A percentile compares a stretch with the other conserved stretches of the same genome.
phyloP scores from a whole-genome alignment of 1,139 yeast species.

The Pichia sp. region DNA sequence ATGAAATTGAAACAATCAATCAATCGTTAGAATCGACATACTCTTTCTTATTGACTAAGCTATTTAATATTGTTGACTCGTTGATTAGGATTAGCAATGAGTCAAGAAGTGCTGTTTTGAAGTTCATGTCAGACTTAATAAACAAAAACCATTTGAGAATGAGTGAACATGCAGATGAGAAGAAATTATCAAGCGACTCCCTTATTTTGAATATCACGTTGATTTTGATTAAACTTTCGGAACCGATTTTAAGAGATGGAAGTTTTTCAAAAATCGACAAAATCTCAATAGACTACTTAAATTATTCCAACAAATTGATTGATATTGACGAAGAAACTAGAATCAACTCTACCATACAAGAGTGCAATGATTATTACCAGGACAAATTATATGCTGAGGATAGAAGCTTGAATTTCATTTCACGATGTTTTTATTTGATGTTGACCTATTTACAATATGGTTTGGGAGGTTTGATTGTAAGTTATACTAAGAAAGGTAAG shows the following conservation, averaged over 20 bases:
- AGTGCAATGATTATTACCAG: conserved; percentile 54
- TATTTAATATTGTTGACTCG: conserved; percentile 66
- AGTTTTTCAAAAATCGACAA: conserved; percentile 58
- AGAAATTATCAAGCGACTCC: conserved; percentile 70
- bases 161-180: conserved; percentile 76
- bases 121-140: conserved; percentile 66
- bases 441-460: conserved; percentile 84
- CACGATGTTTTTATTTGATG: conserved; percentile 81
- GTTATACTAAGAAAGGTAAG: conserved; percentile 51
- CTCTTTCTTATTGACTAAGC: conserved; percentile 49
- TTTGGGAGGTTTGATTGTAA: conserved; percentile 68
- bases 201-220: conserved; percentile 74
- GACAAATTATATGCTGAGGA: conserved; percentile 16
- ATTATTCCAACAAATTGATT: conserved; percentile 42
- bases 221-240: conserved; percentile 64
- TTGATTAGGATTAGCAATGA: conserved; percentile 70
- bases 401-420: conserved; percentile 63
- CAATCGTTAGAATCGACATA: conserved; percentile 60
- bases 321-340: conserved; percentile 80
- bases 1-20: conserved; percentile 45
- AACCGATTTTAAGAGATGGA: conserved; percentile 71
- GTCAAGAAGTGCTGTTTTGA: conserved; percentile 58
- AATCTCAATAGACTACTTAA: conserved; percentile 66
- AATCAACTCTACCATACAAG: conserved; percentile 68
- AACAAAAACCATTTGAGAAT: conserved; percentile 82